phyloP scores from a whole-genome alignment of 164 flowering plant genomes.

The Liriodendron chinense region DNA sequence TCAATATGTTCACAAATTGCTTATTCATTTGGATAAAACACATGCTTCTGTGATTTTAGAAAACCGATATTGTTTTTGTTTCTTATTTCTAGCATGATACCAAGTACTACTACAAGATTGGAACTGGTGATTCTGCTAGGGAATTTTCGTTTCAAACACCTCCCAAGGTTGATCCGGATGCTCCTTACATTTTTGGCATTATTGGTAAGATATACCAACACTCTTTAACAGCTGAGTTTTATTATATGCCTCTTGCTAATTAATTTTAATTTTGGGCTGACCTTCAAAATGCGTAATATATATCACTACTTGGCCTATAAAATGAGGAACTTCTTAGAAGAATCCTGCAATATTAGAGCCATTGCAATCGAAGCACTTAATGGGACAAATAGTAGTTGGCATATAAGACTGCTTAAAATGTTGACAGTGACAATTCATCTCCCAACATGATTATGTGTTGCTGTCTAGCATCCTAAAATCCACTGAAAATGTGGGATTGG shows the following conservation, averaged over 20 bases:
- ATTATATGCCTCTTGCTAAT: not conserved
- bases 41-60: not conserved
- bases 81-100: conserved; percentile 52
- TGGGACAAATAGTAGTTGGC: too few relatives aligned
- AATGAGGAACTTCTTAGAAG: too few relatives aligned
- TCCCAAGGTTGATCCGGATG: conserved; percentile 67
- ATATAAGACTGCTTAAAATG: too few relatives aligned
- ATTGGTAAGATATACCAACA: conserved; percentile 60
- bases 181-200: conserved; percentile 81
- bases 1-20: too few relatives aligned
- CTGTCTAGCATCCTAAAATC: too few relatives aligned
- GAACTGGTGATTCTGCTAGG: conserved; percentile 60
- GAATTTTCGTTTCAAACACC: conserved; percentile 92
- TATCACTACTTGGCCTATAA: too few relatives aligned
- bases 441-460: too few relatives aligned
- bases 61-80: conserved; percentile 12
- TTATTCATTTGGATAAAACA: not conserved
- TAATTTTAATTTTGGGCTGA: not conserved
- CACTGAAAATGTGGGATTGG: too few relatives aligned
- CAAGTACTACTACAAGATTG: conserved; percentile 90
- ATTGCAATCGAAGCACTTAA: too few relatives aligned
- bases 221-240: not conserved
- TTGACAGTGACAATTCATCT: too few relatives aligned
- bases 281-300: not conserved
- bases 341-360: too few relatives aligned